Conservation (phyloP, 2,329 filamentous ascomycete species). For the Colletotrichum sp. region DNA sequence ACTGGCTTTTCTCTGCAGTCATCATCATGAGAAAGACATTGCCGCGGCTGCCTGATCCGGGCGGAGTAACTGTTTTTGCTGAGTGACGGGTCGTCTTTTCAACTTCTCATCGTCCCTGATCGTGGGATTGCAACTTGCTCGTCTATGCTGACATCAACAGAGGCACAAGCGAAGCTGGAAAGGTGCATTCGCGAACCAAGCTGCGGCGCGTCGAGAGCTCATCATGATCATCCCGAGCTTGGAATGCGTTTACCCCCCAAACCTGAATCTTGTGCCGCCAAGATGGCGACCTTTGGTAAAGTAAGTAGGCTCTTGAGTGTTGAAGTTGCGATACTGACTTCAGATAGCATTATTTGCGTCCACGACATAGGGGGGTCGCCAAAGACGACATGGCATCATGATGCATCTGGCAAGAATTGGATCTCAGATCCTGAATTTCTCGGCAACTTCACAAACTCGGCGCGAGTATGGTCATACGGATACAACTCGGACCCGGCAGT, state of each 20-base stretch:
- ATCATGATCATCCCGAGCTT: constrained; percentile 15
- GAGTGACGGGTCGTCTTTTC: neutral
- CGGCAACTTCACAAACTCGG: constrained; percentile 11
- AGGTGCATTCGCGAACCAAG: neutral
- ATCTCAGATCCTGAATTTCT: constrained; percentile 27
- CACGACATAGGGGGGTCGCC: constrained; percentile 25
- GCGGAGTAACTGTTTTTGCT: neutral
- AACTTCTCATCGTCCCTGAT: neutral
- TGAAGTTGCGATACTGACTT: constrained; percentile 20
- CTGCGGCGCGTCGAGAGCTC: neutral
- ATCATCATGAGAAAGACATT: neutral
- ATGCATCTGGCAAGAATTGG: constrained; percentile 26
- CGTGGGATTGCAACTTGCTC: neutral
- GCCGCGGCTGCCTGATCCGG: neutral
- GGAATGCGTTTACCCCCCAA: constrained; percentile 15
- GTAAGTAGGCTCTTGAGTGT: neutral
- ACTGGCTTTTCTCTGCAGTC: neutral
- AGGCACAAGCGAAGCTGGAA: neutral
- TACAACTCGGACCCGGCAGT: constrained; percentile 26
- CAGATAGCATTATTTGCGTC: constrained; percentile 25
- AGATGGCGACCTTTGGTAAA: constrained; percentile 4
- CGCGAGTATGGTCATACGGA: constrained; percentile 25
- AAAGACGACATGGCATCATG: constrained; percentile 25
- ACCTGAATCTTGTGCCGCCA: neutral
- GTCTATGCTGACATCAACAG: neutral